Evolutionary conservation across 179 eudicot species (phyloP), one percentile per base, ranked within the genome.

Genomic region (Corrigiola litoralis): DNA sequence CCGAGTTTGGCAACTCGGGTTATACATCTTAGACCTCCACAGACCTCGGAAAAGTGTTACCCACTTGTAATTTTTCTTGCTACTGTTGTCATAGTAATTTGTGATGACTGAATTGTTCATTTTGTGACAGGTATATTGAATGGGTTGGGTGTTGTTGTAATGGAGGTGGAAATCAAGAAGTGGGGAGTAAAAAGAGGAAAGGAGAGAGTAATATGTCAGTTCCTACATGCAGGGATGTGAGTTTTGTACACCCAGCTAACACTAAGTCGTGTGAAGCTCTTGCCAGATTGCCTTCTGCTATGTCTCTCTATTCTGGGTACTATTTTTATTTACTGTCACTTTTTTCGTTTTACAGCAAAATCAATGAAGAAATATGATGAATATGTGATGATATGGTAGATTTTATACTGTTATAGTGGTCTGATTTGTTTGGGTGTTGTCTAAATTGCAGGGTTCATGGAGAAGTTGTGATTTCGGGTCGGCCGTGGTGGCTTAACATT

Each of bases 231-330:
- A 85, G 62, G 72, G 98, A 92, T 78, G 50, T 46, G 3, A 56
- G 34, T 17, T 61, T 47, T 70, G 67, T 71, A 56, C 98, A 92
- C 61, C 77, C 68, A n/a, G 77, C 75, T 13, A 70, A 40, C 33
- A 79, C 86, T 2, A 76, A 58, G 31, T 75, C 92, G 23, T 92
- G 98, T 62, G 57, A 62, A 76, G 69, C 77, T 49, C 88, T 92
- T 66, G 76, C 88, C 25, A 68, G 46, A 8, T 71, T 81, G 65
- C 95, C 96, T 42, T 41, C 74, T 41, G 81, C 71, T 42, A 67
- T 89, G 58, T 77, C 88, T 0, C 68, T 92, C 58, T 85, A 86
- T 69, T 80, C 91, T 58, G 96, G 91, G 97, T 91, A 82, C 34
- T 50, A 29, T 32, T 41, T 10, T 65, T 0, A 3, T 58, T 23